phyloP scores from a whole-genome alignment of 2,329 filamentous ascomycete genomes.

The Byssothecium circinans region DNA sequence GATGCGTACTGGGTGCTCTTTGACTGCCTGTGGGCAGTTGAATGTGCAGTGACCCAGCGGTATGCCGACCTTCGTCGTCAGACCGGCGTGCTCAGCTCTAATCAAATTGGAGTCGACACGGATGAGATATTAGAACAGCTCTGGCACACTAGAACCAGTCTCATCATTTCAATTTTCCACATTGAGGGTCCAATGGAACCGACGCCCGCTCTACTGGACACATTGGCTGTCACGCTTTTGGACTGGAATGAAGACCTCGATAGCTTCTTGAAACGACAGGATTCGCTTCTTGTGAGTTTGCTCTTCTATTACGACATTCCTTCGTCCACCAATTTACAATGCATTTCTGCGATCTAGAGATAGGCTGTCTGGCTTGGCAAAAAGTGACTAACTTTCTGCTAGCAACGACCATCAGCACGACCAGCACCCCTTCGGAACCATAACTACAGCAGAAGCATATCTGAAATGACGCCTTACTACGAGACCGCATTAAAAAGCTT shows the following conservation, averaged over 20 bases:
- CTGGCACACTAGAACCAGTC: slow-evolving; percentile 23
- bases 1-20: slow-evolving; percentile 38
- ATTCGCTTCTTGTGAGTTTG: slow-evolving; percentile 22
- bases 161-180: slow-evolving; percentile 29
- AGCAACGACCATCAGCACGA: slow-evolving; percentile 11
- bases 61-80: slow-evolving; percentile 37
- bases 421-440: slow-evolving; percentile 10
- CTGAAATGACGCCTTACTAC: slow-evolving; percentile 18
- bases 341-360: background rate
- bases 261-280: slow-evolving; percentile 23
- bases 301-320: background rate
- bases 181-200: slow-evolving; percentile 24
- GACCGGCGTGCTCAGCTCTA: slow-evolving; percentile 10
- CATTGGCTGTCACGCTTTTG: slow-evolving; percentile 23
- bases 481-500: slow-evolving; percentile 18
- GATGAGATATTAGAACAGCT: slow-evolving; percentile 28
- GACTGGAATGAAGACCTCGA: slow-evolving; percentile 26
- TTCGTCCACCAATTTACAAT: background rate
- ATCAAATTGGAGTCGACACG: slow-evolving; percentile 12
- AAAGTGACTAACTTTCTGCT: too few relatives aligned
- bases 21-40: slow-evolving; percentile 40
- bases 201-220: slow-evolving; percentile 20
- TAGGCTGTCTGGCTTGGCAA: too few relatives aligned
- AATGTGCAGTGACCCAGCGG: slow-evolving; percentile 39
- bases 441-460: slow-evolving; percentile 19